Base-by-base conservation (phyloP, 2,329 filamentous ascomycete species). In the Colletotrichum plurivorum region DNA sequence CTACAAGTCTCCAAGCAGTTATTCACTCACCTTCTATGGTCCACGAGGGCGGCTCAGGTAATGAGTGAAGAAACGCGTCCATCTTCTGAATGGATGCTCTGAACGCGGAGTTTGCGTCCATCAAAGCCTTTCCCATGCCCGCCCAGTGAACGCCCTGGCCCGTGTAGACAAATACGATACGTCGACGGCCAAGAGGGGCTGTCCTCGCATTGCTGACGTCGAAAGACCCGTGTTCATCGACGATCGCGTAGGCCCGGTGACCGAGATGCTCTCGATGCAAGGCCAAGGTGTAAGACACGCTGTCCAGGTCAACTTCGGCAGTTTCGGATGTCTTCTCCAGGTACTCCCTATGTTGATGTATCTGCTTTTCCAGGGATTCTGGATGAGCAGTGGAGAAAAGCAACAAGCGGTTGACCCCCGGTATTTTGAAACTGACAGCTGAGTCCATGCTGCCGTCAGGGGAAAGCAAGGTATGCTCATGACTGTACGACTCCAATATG, bases 251-350 rank as follows among this genome's bases (percentile, higher is more conserved):
- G 15, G 75, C 71, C 51, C 77, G 63, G 8, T 76, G 73, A 6
- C 73, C 60, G 3, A 77, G 62, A 36, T 78, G 74, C 22, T 77
- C 71, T 13, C 80, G 74, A 1, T 74, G 73, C 4, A 69, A 70
- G 3, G 73, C 75, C 4, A 80, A 72, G 0, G 79, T 81, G 60
- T 76, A 79, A 0, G 76, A 73, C 1, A 79, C 56, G 16, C 79
- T 72, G 15, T 69, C 67, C 15, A 73, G 20, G 15, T 70, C 58
- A 3, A 31, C 9, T 5, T 9, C 9, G 8, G 39, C 58, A 3
- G 31, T 10, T 5, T 9, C 9, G 8, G 39, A 25, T 31, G 75
- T 70, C 22, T 52, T 53, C 3, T 59, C 41, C 1, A 72, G 7
- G 60, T 76, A 78, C 4, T 74, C 60, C 36, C 73, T 49, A 45